phyloP scores from a whole-genome alignment of 2,329 filamentous ascomycete genomes.

The Colletotrichum shisoi region DNA sequence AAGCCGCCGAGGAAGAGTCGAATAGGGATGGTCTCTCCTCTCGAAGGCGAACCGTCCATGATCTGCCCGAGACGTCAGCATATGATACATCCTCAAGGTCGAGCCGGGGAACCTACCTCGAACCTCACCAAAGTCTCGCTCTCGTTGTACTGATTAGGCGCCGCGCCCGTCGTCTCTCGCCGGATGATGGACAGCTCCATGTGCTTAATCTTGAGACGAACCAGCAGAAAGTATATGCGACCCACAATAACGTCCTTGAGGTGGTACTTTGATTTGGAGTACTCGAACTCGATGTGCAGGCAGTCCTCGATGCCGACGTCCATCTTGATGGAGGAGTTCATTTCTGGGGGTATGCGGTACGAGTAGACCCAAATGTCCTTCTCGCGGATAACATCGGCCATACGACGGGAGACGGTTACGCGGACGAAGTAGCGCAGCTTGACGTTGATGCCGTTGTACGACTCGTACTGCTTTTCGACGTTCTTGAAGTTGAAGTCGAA shows the following conservation, averaged over 20 bases:
- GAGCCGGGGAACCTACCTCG: slow-evolving; percentile 65
- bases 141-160: slow-evolving; percentile 99
- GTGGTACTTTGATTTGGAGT: slow-evolving; percentile 99
- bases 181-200: slow-evolving; percentile 99
- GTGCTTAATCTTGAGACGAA: slow-evolving; percentile 98
- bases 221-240: slow-evolving; percentile 96
- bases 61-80: slow-evolving; percentile 63
- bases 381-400: slow-evolving; percentile 97
- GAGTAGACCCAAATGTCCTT: slow-evolving; percentile 99
- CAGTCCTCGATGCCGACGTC: slow-evolving; percentile 99
- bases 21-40: slow-evolving; percentile 95
- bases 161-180: slow-evolving; percentile 92
- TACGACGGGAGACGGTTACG: slow-evolving; percentile 93
- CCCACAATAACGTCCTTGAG: slow-evolving; percentile 99
- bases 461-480: slow-evolving; percentile 99
- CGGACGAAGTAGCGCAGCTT: slow-evolving; percentile 98
- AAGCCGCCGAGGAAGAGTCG: slow-evolving; percentile 96
- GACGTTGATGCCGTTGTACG: slow-evolving; percentile 99
- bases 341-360: slow-evolving; percentile 97
- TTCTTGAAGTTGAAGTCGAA: slow-evolving; percentile 99
- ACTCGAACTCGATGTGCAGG: slow-evolving; percentile 98
- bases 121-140: slow-evolving; percentile 97
- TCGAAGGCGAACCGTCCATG: slow-evolving; percentile 98
- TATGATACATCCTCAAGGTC: neutral
- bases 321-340: slow-evolving; percentile 99